phyloP scores from a whole-genome alignment of 768 basidiomycete species.

The Rhizopogon salebrosus region DNA sequence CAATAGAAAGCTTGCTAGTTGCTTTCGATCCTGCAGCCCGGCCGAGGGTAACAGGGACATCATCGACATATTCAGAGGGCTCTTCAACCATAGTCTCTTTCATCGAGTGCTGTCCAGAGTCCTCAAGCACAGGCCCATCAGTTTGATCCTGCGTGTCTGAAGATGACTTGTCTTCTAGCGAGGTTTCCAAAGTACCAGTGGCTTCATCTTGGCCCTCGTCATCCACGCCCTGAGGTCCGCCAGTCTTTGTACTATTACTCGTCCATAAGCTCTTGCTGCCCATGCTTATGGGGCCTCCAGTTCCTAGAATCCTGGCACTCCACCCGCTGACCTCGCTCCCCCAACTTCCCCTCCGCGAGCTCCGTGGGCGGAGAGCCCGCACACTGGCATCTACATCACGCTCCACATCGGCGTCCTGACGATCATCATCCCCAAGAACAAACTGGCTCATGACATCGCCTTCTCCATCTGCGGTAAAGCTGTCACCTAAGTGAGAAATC shows the following conservation, averaged over 20 bases:
- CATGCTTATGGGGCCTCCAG: conserved; percentile 38
- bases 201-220: conserved; percentile 26
- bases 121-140: background rate
- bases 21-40: conserved; percentile 17
- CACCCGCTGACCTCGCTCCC: conserved; percentile 86
- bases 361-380: conserved; percentile 81
- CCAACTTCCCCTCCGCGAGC: conserved; percentile 86
- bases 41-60: conserved; percentile 20
- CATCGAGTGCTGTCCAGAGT: conserved; percentile 1
- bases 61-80: conserved; percentile 7
- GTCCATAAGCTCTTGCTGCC: conserved; percentile 60
- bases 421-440: conserved; percentile 61
- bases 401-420: conserved; percentile 41
- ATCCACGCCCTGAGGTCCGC: conserved; percentile 41
- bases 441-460: conserved; percentile 66
- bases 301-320: conserved; percentile 65
- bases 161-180: conserved; percentile 7
- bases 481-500: conserved; percentile 68
- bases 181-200: conserved; percentile 12
- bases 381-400: conserved; percentile 85
- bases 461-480: conserved; percentile 45
- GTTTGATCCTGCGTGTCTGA: conserved; percentile 7
- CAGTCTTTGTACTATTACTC: conserved; percentile 55
- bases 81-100: conserved; percentile 4
- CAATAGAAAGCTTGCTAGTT: background rate